These are phyloP conservation scores for Plectosphaerella plurivora DNA, from an alignment of 2,329 filamentous ascomycete genomes.

Conservation along the genomic window DNA sequence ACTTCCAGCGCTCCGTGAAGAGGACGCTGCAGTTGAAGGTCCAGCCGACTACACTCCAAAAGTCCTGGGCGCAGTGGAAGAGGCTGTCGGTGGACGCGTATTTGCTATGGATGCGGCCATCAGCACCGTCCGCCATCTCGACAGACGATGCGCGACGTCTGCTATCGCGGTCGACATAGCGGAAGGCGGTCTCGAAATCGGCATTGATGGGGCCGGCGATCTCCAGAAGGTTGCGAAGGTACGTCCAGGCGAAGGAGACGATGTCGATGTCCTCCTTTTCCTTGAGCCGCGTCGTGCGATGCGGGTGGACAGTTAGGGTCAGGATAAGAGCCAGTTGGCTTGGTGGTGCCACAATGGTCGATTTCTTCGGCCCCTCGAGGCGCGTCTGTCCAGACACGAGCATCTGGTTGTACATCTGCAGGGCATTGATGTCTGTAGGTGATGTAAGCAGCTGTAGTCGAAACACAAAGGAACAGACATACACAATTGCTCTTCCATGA, in stretches of 20 bases:
- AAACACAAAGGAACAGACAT: constrained; percentile 19
- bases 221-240: constrained; percentile 63
- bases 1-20: constrained; percentile 70
- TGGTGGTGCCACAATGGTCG: constrained; percentile 63
- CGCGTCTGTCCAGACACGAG: constrained; percentile 46
- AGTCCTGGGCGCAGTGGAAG: constrained; percentile 75
- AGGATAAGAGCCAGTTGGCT: constrained; percentile 72
- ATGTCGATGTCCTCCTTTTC: constrained; percentile 57
- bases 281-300: constrained; percentile 68
- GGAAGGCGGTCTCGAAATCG: constrained; percentile 67
- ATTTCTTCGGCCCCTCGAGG: constrained; percentile 22
- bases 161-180: neutral
- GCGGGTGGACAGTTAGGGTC: constrained; percentile 78
- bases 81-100: constrained; percentile 63
- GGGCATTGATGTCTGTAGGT: constrained; percentile 46
- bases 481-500: constrained; percentile 73
- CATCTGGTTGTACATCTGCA: constrained; percentile 61
- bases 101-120: constrained; percentile 49
- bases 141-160: neutral
- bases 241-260: constrained; percentile 61
- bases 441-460: neutral
- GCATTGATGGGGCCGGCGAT: constrained; percentile 66
- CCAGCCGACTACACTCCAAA: constrained; percentile 89
- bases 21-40: constrained; percentile 77
- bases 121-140: constrained; percentile 40